Conservation (phyloP, 73 alveolate genomes). For the Tetrahymena malaccensis region DNA sequence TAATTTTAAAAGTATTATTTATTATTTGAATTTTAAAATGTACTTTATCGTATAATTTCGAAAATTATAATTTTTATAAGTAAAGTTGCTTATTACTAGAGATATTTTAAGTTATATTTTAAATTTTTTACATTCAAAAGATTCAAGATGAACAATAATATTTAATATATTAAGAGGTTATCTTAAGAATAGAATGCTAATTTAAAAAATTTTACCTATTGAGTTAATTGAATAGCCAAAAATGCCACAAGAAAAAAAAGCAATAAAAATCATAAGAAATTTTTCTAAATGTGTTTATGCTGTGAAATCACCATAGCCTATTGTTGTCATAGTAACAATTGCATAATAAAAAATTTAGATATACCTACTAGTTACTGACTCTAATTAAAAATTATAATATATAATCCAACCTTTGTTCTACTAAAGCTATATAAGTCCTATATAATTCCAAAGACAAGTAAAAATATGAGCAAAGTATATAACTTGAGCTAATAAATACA, state of each 20-base stretch:
- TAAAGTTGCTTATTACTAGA: too few relatives aligned
- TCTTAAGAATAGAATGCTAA: too few relatives aligned
- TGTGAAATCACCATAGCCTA: conserved; percentile 25
- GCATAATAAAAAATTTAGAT: background rate
- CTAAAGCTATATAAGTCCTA: background rate
- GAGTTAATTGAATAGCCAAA: conserved; percentile 5
- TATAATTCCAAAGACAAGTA: background rate
- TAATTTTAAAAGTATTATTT: background rate
- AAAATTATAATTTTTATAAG: too few relatives aligned
- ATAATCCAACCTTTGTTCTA: background rate
- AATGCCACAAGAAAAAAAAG: conserved; percentile 8
- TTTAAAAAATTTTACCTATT: background rate
- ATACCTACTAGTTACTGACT: background rate
- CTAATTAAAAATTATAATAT: background rate
- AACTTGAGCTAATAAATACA: background rate
- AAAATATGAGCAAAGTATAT: background rate
- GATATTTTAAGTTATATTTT: too few relatives aligned
- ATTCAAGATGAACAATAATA: too few relatives aligned
- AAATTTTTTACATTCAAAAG: too few relatives aligned
- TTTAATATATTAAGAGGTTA: too few relatives aligned
- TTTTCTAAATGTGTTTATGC: conserved; percentile 1
- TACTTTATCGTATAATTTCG: too few relatives aligned
- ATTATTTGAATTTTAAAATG: too few relatives aligned
- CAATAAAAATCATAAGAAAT: background rate
- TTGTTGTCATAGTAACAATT: background rate